These are phyloP conservation scores for Pistacia atlantica DNA, from an alignment of 345 rosid species.

Conservation along the genomic window DNA sequence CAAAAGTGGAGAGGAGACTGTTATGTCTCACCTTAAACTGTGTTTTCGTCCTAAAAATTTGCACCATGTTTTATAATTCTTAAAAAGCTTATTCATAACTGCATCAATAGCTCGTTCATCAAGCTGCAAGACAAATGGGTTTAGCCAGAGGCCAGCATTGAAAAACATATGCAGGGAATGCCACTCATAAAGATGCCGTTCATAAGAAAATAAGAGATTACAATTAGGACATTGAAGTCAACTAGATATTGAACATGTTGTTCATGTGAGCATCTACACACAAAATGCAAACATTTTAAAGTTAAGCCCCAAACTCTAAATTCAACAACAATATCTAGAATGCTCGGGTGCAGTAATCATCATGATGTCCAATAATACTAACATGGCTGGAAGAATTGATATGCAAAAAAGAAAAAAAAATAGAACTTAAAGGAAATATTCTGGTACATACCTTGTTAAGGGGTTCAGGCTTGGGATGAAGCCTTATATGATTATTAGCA, in stretches of 20 bases:
- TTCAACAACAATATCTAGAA: neutral
- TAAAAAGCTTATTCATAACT: constrained; percentile 82
- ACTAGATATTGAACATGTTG: neutral
- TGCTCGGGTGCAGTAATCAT: neutral
- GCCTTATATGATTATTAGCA: constrained; percentile 83
- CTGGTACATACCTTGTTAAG: constrained; percentile 64
- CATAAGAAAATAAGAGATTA: neutral
- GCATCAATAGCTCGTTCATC: constrained; percentile 96
- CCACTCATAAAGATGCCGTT: neutral
- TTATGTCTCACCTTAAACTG: constrained; percentile 70
- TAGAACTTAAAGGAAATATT: neutral
- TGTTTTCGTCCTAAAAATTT: constrained; percentile 92
- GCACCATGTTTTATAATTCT: constrained; percentile 95
- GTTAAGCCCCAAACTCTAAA: neutral
- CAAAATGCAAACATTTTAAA: neutral
- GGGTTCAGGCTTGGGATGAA: constrained; percentile 90
- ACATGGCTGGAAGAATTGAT: neutral
- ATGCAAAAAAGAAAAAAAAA: neutral
- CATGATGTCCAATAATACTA: neutral
- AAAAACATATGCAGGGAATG: neutral
- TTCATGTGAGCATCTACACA: neutral
- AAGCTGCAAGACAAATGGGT: constrained; percentile 51
- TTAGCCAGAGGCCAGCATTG: constrained; percentile 4
- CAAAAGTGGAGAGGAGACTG: neutral
- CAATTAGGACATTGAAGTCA: neutral